A percentile compares a stretch with the other conserved stretches of the same genome.
Conservation (phyloP, 2,329 filamentous ascomycete genomes). For the Colletotrichum tanaceti region DNA sequence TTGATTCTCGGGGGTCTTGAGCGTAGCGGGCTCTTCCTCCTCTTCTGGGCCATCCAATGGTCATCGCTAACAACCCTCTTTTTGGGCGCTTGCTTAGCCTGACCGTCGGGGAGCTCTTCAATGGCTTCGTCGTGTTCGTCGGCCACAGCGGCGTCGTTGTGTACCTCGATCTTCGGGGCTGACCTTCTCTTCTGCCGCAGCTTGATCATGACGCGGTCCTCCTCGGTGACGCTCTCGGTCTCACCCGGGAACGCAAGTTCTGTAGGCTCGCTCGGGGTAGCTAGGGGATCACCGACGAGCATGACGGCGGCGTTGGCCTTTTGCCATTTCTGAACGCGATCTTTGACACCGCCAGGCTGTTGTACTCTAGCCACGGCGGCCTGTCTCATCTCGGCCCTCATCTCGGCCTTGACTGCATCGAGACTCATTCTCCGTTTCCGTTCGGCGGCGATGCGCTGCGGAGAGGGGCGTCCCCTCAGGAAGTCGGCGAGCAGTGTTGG, state of each 20-base stretch:
- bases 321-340: conserved; percentile 88
- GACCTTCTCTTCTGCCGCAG: conserved; percentile 59
- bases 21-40: conserved; percentile 61
- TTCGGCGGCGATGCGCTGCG: conserved; percentile 65
- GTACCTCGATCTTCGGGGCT: conserved; percentile 48
- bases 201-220: conserved; percentile 69
- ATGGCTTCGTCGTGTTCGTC: conserved; percentile 44
- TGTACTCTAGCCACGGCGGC: conserved; percentile 68
- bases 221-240: conserved; percentile 70
- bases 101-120: conserved; percentile 43
- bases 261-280: conserved; percentile 67
- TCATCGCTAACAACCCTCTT: conserved; percentile 94
- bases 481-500: conserved; percentile 67
- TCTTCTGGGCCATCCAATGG: conserved; percentile 80
- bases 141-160: conserved; percentile 48
- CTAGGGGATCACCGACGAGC: conserved; percentile 61
- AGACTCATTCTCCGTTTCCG: conserved; percentile 62
- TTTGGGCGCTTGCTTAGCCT: conserved; percentile 74
- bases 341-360: conserved; percentile 75
- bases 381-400: conserved; percentile 66
- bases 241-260: conserved; percentile 71
- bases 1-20: conserved; percentile 50
- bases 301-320: conserved; percentile 77
- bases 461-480: conserved; percentile 66
- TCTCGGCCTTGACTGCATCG: conserved; percentile 67